Base-by-base conservation (phyloP, 2,329 filamentous ascomycete species). In the Helminthosporium solani region DNA sequence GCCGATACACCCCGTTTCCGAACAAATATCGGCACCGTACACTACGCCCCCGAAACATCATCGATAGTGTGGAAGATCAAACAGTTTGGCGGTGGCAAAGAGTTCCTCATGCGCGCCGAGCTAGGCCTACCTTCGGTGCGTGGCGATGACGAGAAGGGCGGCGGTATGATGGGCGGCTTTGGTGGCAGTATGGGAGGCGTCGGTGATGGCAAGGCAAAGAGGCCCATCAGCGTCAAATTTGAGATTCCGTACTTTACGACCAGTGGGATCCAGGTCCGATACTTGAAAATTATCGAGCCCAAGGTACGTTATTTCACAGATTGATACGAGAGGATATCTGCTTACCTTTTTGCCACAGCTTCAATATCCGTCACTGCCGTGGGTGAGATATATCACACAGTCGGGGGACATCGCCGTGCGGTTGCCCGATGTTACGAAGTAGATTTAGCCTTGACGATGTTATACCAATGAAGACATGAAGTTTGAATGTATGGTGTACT, bases 181-280 rank as follows among this genome's bases (percentile, higher is more conserved):
- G 92, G 92, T 53, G 92, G 92, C 16, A 96, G 90, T 68, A 96
- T 96, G 91, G 92, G 92, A 48, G 92, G 92, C 54, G 83, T 94
- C 21, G 84, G 84, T 3, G 74, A 73, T 16, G 85, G 84, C 47
- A 97, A 97, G 76, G 88, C 88, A 16, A 99, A 97, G 80, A 79
- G 94, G 59, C 94, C 94, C 1, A 99, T 99, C 64, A 92, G 91
- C 71, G 94, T 99, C 76, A 99, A 99, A 77, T 99, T 99, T 70
- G 94, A 99, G 77, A 99, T 99, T 67, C 94, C 94, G n/a, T 99
- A 99, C 75, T 99, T 99, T 70, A 99, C 94, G n/a, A 99, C 95
- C 2, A 95, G 88, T 74, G 94, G 94, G 55, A 99, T 99, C 60
- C 95, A 99, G 73, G 94, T 99, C 63, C 84, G 94, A 64, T 99